Evolutionary conservation across 352 stramenopile species (phyloP).

Genomic region (Blastocystis sp.): DNA sequence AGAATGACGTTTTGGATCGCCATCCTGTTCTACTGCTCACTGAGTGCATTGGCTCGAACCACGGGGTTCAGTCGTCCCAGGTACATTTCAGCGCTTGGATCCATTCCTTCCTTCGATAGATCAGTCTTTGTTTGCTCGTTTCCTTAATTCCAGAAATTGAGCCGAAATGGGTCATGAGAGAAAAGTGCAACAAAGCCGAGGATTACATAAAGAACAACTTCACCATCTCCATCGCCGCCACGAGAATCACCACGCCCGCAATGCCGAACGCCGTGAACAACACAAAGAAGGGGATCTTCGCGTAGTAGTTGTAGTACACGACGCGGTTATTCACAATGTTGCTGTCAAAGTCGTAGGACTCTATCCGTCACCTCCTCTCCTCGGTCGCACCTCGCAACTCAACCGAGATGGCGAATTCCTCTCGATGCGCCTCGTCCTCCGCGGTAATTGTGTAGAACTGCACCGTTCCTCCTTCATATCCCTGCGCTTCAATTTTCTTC

Average conservation of each 20-base stretch:
- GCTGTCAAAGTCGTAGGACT: constrained; percentile 35
- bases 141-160: background rate
- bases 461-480: background rate
- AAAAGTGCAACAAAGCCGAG: background rate
- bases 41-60: background rate
- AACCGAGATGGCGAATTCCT: background rate
- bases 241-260: background rate
- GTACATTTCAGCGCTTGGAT: background rate
- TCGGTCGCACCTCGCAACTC: background rate
- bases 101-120: background rate
- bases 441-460: constrained; percentile 18
- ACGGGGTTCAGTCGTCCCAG: background rate
- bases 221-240: background rate
- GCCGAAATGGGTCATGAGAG: background rate
- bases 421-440: background rate
- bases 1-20: background rate
- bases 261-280: constrained; percentile 1
- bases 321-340: background rate
- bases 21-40: background rate
- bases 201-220: too few relatives aligned
- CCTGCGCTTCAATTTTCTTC: background rate
- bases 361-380: background rate
- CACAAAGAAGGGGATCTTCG: background rate
- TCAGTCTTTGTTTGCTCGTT: background rate
- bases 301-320: constrained; percentile 58